Evolutionary conservation across 176 grass and related monocot genomes (phyloP).

Genomic region (Panicum miliaceum): DNA sequence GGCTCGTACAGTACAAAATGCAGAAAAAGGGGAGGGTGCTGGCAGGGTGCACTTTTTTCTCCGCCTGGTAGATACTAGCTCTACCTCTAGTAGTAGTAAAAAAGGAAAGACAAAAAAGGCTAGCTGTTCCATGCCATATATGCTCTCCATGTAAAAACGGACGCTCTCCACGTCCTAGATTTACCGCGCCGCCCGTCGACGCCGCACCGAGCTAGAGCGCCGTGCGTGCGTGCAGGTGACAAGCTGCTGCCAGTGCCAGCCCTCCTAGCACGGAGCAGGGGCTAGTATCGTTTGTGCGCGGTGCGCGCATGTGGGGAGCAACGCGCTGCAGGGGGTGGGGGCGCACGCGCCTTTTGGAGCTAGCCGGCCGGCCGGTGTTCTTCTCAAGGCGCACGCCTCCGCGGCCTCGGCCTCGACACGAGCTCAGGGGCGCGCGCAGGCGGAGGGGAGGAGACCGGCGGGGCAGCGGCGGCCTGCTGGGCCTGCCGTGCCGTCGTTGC

Average conservation of each 20-base stretch:
- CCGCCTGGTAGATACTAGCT: neutral
- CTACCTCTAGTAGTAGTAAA: neutral
- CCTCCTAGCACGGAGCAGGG: neutral
- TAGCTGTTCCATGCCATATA: neutral
- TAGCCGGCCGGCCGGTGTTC: conserved; percentile 41
- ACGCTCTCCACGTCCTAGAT: neutral
- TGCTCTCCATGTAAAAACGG: neutral
- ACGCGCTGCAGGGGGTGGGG: neutral
- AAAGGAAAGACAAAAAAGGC: neutral
- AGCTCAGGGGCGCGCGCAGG: conserved; percentile 42
- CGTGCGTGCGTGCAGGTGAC: conserved; percentile 11
- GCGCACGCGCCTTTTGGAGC: conserved; percentile 39
- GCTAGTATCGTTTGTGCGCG: neutral
- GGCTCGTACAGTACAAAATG: neutral
- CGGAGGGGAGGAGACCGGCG: neutral
- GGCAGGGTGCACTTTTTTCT: neutral
- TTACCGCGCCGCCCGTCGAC: neutral
- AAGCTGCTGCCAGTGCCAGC: neutral
- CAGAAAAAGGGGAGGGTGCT: neutral
- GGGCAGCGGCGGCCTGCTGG: neutral
- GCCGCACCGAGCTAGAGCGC: neutral
- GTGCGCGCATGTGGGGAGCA: conserved; percentile 63
- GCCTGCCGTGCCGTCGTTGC: neutral
- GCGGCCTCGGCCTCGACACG: conserved; percentile 34
- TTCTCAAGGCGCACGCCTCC: conserved; percentile 92